Evolutionary conservation across 2,329 filamentous ascomycete species (phyloP).

Genomic region (Cytospora paraplurivora): DNA sequence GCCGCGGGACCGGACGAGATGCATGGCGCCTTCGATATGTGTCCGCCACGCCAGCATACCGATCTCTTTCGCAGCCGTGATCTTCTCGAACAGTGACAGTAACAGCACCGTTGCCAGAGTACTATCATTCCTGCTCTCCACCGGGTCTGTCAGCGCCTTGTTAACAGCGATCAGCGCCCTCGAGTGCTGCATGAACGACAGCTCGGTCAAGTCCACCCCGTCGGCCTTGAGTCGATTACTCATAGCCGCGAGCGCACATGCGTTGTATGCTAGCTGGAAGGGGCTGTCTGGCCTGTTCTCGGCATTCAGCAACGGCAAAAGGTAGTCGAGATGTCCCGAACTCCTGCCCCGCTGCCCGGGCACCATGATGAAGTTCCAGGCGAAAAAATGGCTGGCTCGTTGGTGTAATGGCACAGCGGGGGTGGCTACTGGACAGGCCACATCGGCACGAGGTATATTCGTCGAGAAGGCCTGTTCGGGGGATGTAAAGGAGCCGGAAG

Average conservation of each 20-base stretch:
- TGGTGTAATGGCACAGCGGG: slow-evolving; percentile 54
- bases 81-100: slow-evolving; percentile 60
- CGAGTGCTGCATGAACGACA: slow-evolving; percentile 54
- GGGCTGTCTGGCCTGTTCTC: slow-evolving; percentile 46
- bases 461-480: slow-evolving; percentile 25
- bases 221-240: slow-evolving; percentile 51
- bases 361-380: slow-evolving; percentile 61
- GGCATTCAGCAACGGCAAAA: slow-evolving; percentile 56
- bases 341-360: slow-evolving; percentile 50
- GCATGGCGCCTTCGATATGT: slow-evolving; percentile 63
- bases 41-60: slow-evolving; percentile 62
- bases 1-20: slow-evolving; percentile 59
- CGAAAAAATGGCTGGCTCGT: slow-evolving; percentile 60
- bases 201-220: slow-evolving; percentile 39
- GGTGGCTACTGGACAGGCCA: slow-evolving; percentile 34
- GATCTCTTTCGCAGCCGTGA: slow-evolving; percentile 56
- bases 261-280: slow-evolving; percentile 58
- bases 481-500: slow-evolving; percentile 1
- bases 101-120: slow-evolving; percentile 62
- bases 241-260: slow-evolving; percentile 59
- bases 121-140: slow-evolving; percentile 52
- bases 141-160: slow-evolving; percentile 53
- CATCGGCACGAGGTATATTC: slow-evolving; percentile 30
- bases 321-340: slow-evolving; percentile 58
- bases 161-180: slow-evolving; percentile 56